Evolutionary conservation across 1,139 yeast species (phyloP).

Genomic region (Diutina ranongensis): DNA sequence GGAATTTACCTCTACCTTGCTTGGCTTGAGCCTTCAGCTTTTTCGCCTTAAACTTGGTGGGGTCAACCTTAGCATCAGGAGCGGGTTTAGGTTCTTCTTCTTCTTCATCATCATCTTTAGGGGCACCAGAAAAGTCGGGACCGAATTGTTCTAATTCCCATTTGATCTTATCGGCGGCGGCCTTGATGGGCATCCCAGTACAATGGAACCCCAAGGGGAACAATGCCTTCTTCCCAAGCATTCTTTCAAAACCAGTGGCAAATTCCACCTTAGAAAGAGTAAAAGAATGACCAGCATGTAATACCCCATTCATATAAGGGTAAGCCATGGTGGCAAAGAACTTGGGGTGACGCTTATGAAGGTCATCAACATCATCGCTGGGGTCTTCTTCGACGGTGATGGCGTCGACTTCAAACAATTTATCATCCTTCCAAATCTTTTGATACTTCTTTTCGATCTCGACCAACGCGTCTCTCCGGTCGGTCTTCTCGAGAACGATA

Average conservation of each 20-base stretch:
- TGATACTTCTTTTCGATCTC: slow-evolving; percentile 88
- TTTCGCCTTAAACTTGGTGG: slow-evolving; percentile 83
- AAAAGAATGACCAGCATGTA: slow-evolving; percentile 96
- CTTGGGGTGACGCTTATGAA: slow-evolving; percentile 75
- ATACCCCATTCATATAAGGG: slow-evolving; percentile 98
- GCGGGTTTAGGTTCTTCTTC: slow-evolving; percentile 20
- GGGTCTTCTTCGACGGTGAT: slow-evolving; percentile 62
- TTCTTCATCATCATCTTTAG: slow-evolving; percentile 39
- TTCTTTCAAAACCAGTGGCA: slow-evolving; percentile 87
- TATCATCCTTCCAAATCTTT: slow-evolving; percentile 75
- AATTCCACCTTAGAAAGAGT: slow-evolving; percentile 93
- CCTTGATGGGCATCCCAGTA: slow-evolving; percentile 98
- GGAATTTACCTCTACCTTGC: slow-evolving; percentile 89
- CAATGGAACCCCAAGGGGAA: slow-evolving; percentile 98
- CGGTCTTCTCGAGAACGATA: slow-evolving; percentile 43
- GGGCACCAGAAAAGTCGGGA: slow-evolving; percentile 60
- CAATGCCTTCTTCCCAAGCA: slow-evolving; percentile 85
- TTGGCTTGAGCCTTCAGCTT: slow-evolving; percentile 90
- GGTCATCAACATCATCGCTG: slow-evolving; percentile 49
- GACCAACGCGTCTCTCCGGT: slow-evolving; percentile 88
- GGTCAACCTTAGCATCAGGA: slow-evolving; percentile 46
- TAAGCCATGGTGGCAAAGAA: slow-evolving; percentile 92
- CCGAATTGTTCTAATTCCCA: slow-evolving; percentile 93
- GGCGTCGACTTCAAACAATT: slow-evolving; percentile 77
- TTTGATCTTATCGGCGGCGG: slow-evolving; percentile 90